Base-by-base conservation (phyloP, 495 filamentous ascomycete species). In the Penicillium pulvis region DNA sequence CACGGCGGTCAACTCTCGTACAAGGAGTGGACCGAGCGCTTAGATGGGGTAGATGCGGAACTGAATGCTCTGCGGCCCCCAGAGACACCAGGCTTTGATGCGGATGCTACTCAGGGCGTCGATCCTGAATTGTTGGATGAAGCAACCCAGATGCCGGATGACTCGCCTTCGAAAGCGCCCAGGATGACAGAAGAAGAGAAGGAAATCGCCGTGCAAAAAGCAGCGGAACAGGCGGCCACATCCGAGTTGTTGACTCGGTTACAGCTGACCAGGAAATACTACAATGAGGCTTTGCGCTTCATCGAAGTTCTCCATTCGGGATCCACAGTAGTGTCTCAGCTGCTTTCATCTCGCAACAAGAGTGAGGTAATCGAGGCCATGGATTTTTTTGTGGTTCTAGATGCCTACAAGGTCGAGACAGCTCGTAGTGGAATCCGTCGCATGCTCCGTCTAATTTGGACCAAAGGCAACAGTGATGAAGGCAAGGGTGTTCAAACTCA, bases 371-470 rank as follows among this genome's bases (percentile, higher is more conserved):
- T 98, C 55, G 95, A 98, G 67, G 95, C 94, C 4, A 99, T 99
- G 92, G 94, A 99, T 66, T 98, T 94, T 73, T 96, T 98, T 64
- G 91, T 93, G 56, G 85, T 96, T 31, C 83, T 93, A 36, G 92
- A 99, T 72, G 92, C 90, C 7, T 97, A 97, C 82, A 93, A 93
- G 71, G 85, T 99, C 45, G 90, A 97, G 71, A 90, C 92, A 49
- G 91, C 94, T 59, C 90, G 93, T 69, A 74, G 72, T 53, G 94
- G 94, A 53, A 97, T 98, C 62, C 85, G 92, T 44, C 84, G 90
- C 53, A 99, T 99, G 94, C 83, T 99, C 43, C 84, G 92, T 42
- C 79, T 98, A 42, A 98, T 99, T 71, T 99, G 94, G 94, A 98
- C 95, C 19, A 99, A 99, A 75, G 94, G 93, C 52, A 98, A 97